Base-by-base conservation (phyloP, 352 stramenopile species). In the Pythium apleroticum region DNA sequence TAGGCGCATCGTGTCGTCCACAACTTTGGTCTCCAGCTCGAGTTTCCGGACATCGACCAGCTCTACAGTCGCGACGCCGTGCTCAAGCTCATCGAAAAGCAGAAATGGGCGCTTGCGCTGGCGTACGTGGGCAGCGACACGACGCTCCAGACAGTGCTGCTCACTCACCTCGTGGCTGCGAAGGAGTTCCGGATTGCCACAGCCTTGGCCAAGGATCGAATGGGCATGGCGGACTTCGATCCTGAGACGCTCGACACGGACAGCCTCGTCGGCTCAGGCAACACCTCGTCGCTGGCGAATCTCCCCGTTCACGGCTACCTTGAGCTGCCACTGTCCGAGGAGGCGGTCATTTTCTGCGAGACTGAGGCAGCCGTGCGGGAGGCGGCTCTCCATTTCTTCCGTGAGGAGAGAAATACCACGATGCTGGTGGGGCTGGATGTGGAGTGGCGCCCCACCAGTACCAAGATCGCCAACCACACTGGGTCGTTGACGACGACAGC, bases 21-120 rank as follows among this genome's bases (percentile, higher is more conserved):
- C 49, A 83, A 73, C 35, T 80, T 84, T 50, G 60, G 63, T 37
- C 61, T 89, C 17, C 79, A 88, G 62, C 59, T 74, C 50, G 50
- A 76, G 20, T 90, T 80, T 50, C 79, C 81, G 19, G 75, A 88
- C 33, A 79, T 90, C 45, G 81, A 89, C 30, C 71, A 75, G n/a
- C 62, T 91, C 15, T 89, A 89, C 68, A 86, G 71, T 39, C 77
- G 78, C 20, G 81, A 91, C 52, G 72, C 73, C 37, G 52, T 89
- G 19, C 50, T 81, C 25, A 75, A 77, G 50, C 70, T 91, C n/a
- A 83, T 89, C 35, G 76, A 89, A 43, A 81, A 80, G 49, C 71
- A 85, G 48, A 78, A 76, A 35, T 91, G 80, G 81, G 69, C 84
- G 14, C 61, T 91, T 24, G 81, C 81, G 25, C 66, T 85, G 30